Evolutionary conservation across 805 yeast species (phyloP), one percentile per base, ranked within the genome.

Genomic region (Hanseniaspora guilliermondii): DNA sequence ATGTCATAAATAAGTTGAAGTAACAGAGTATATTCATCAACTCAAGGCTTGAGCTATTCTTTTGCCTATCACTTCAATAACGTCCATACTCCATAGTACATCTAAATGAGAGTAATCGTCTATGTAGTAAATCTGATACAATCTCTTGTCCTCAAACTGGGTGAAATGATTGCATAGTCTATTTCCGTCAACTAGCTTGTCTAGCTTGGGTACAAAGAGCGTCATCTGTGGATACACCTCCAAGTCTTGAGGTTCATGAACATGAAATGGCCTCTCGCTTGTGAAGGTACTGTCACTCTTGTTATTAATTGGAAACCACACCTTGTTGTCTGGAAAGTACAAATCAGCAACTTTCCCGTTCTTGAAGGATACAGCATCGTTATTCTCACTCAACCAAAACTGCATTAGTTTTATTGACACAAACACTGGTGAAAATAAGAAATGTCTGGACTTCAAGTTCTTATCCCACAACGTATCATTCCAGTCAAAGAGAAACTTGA

Each of bases 61-160:
- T 49, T 66, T 67, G 0, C 94, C 96, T 21, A 91, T 76, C 44
- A 73, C 75, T 4, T 78, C 79, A 27, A 78, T 72, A 1, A 82
- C 81, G 63, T 86, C 89, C 61, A 77, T 80, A 0, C 97, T 91
- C 98, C 98, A 91, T 14, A 89, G 71, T 0, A 88, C 95, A 67
- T 91, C 98, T 52, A 91, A 69, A 67, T 91, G 98, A 17, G 88
- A 79, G 65, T 91, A 91, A 9, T 73, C 76, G 0, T 77, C 76
- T 6, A 91, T 61, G 33, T 61, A 63, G 59, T 68, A 64, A 21
- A 66, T 63, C 19, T 65, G 64, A 58, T 61, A 70, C 21, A 61
- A 45, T 2, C 58, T 58, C 14, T 62, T 62, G 14, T 63, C 62
- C 67, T 91, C 97, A 57, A 73, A 72, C 38, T 73, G 68, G 17